phyloP scores from a whole-genome alignment of 2,329 filamentous ascomycete species.

The Colletotrichum simmondsii region DNA sequence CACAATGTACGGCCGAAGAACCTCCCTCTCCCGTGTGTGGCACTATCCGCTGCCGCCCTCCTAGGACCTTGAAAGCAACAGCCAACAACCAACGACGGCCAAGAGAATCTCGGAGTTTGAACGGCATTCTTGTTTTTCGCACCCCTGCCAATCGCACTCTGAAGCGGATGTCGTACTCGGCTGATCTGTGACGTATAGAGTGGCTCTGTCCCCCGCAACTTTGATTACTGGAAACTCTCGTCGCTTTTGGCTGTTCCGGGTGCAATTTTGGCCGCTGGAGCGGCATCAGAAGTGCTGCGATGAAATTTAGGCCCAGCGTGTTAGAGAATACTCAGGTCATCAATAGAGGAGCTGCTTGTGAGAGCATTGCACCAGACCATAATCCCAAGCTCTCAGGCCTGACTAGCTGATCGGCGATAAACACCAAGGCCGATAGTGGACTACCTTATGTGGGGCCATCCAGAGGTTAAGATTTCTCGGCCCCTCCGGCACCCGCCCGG shows the following conservation, averaged over 20 bases:
- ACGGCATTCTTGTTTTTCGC: neutral
- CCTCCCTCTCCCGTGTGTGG: neutral
- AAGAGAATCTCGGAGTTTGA: neutral
- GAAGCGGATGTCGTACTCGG: constrained; percentile 6
- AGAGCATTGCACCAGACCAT: neutral
- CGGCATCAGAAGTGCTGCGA: neutral
- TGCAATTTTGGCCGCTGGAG: neutral
- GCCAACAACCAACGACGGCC: neutral
- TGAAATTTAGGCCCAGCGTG: neutral
- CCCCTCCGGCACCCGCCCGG: neutral
- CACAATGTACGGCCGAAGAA: constrained; percentile 11
- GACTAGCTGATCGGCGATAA: neutral
- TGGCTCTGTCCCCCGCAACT: constrained; percentile 25
- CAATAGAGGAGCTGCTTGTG: neutral
- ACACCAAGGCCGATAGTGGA: neutral
- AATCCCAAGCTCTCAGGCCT: neutral
- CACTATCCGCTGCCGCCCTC: neutral
- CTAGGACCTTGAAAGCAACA: neutral
- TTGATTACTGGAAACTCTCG: neutral
- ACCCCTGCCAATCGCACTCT: constrained; percentile 7
- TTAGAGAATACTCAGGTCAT: neutral
- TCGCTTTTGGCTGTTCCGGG: neutral
- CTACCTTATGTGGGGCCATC: neutral
- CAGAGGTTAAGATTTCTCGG: neutral
- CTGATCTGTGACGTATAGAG: constrained; percentile 16